Evolutionary conservation across 2,329 filamentous ascomycete species (phyloP).

Genomic region (Chaetomium sp.): DNA sequence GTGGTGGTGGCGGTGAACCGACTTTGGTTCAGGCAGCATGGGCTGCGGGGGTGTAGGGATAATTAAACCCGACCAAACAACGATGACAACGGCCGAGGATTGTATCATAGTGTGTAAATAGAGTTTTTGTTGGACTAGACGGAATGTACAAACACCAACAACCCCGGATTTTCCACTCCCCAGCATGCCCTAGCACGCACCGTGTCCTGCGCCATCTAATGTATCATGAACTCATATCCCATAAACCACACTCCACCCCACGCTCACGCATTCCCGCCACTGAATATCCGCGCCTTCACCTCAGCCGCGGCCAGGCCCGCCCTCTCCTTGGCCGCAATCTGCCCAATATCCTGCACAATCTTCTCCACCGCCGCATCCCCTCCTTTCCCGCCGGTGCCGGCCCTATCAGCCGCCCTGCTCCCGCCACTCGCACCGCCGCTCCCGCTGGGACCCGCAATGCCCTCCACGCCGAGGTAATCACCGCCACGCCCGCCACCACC

Average conservation of each 20-base stretch:
- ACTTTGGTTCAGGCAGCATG: too few relatives aligned
- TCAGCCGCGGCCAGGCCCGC: slow-evolving; percentile 64
- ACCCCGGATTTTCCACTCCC: background rate
- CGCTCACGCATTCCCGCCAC: slow-evolving; percentile 12
- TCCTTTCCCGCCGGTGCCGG: slow-evolving; percentile 34
- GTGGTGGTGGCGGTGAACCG: too few relatives aligned
- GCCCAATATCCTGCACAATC: slow-evolving; percentile 61
- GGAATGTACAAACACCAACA: slow-evolving; percentile 14
- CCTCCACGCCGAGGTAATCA: background rate
- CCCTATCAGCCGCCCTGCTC: slow-evolving; percentile 17
- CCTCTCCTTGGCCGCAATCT: slow-evolving; percentile 63
- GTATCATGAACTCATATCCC: slow-evolving; percentile 20
- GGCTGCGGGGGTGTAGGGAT: background rate
- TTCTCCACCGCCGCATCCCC: slow-evolving; percentile 55
- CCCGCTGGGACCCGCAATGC: background rate
- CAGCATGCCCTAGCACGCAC: background rate
- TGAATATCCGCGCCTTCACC: slow-evolving; percentile 65
- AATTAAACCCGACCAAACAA: background rate
- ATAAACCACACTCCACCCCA: background rate
- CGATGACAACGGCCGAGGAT: background rate
- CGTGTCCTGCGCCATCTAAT: slow-evolving; percentile 19
- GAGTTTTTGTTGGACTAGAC: slow-evolving; percentile 1
- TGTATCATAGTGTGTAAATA: slow-evolving; percentile 17
- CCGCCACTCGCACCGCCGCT: background rate
- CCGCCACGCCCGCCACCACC: slow-evolving; percentile 34